Base-by-base conservation (phyloP, 305 asterid species). In the Fraxinus latifolia region DNA sequence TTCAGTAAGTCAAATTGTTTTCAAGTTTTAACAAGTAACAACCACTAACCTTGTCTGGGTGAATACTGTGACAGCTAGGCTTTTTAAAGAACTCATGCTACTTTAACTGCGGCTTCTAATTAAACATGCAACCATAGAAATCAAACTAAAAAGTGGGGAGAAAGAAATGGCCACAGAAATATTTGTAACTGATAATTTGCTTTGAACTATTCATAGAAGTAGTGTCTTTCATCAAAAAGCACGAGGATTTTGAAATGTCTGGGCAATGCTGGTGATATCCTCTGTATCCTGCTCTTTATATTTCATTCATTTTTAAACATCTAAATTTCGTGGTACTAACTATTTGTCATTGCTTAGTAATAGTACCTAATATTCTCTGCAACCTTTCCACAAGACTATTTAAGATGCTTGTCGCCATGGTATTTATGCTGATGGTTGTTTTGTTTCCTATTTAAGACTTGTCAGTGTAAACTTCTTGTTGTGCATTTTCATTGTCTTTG, bases 1-100 rank as follows among this genome's bases (percentile, higher is more conserved):
- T 87, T 82, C 83, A 83, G 99, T 96, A 88, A 85, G 95, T 83
- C 33, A 73, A 79, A 82, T 27, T 67, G 31, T 17, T 84, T 75
- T 81, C 39, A 34, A 65, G 83, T 82, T 82, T 50, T 44, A 29
- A 23, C 1, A 77, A 60, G 39, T 44, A 29, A 23, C 1, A 77
- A 60, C 79, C 76, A 83, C 65, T 84, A 68, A 34, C 68, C 77
- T 71, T 44, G 79, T 62, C 11, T 33, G 79, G 50, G 50, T 72
- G 44, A 72, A 39, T 50, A 58, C 47, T 32, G 76, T 76, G 62
- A 79, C 73, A 39, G 62, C 72, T 82, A 75, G 62, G 79, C 47
- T 74, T 77, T 36, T 67, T 82, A 74, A 34, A 77, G 81, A 36
- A 34, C 60, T 42, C 55, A 77, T 74, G 44, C 77, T 76, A 37